These are phyloP conservation scores for Komagataella phaffii DNA, from an alignment of 805 yeast species.

Conservation along the genomic window DNA sequence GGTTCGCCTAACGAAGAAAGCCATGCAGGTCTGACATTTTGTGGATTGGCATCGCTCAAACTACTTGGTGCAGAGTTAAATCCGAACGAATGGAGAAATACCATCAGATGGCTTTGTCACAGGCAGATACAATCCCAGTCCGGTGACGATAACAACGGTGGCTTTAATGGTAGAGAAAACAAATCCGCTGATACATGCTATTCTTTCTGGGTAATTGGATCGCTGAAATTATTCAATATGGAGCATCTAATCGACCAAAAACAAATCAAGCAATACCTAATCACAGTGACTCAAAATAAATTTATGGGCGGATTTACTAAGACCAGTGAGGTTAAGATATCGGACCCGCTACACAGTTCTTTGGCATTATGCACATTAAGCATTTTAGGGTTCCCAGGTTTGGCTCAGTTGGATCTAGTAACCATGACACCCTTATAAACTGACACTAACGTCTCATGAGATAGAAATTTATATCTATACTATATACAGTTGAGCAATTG, in stretches of 20 bases:
- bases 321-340: conserved; percentile 33
- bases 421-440: neutral
- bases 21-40: conserved; percentile 80
- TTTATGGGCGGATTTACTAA: conserved; percentile 72
- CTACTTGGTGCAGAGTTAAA: conserved; percentile 19
- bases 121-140: conserved; percentile 38
- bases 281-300: conserved; percentile 42
- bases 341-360: conserved; percentile 62
- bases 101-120: conserved; percentile 47
- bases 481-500: neutral
- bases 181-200: conserved; percentile 82
- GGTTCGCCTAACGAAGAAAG: conserved; percentile 36
- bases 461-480: neutral
- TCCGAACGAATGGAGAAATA: conserved; percentile 17
- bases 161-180: conserved; percentile 79
- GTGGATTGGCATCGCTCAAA: conserved; percentile 56
- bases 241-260: conserved; percentile 20
- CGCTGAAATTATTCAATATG: conserved; percentile 29
- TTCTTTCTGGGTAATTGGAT: conserved; percentile 67
- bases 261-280: conserved; percentile 27
- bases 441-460: neutral
- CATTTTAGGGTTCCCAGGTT: neutral
- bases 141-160: conserved; percentile 50
- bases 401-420: neutral
- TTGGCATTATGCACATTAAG: conserved; percentile 41